Evolutionary conservation across 2,329 filamentous ascomycete genomes (phyloP).

Genomic region (Colletotrichum scovillei): DNA sequence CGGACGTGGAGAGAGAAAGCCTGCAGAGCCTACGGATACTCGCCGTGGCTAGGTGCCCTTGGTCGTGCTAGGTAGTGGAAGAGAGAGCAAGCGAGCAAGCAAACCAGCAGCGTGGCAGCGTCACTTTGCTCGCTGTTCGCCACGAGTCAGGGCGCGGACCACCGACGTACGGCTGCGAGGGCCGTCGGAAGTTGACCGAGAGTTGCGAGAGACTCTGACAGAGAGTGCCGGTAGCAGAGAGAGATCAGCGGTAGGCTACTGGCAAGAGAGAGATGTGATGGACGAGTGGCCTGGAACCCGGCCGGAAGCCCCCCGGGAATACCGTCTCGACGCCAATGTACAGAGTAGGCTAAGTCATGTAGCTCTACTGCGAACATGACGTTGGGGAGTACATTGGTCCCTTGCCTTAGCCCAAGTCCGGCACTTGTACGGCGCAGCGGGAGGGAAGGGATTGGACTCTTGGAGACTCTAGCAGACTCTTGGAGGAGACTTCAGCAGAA

Average conservation of each 20-base stretch:
- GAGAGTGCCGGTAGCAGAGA: background rate
- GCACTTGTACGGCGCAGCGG: background rate
- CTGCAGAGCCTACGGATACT: background rate
- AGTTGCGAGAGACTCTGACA: background rate
- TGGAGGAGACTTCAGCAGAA: too few species aligned
- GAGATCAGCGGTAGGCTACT: background rate
- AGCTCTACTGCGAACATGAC: background rate
- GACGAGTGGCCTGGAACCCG: background rate
- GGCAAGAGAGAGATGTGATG: background rate
- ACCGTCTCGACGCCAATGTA: background rate
- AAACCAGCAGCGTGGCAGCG: background rate
- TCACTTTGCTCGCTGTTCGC: background rate
- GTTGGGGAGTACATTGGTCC: background rate
- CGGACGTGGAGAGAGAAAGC: background rate
- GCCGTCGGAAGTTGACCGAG: slow-evolving; percentile 35
- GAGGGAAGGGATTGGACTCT: background rate
- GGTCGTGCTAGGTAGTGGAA: background rate
- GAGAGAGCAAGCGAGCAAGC: background rate
- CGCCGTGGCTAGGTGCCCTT: background rate
- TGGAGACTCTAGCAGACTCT: background rate
- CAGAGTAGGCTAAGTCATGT: background rate
- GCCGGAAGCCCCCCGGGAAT: slow-evolving; percentile 14
- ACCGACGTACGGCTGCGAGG: background rate
- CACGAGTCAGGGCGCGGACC: slow-evolving; percentile 31
- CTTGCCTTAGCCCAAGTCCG: slow-evolving; percentile 7